phyloP scores from a whole-genome alignment of 306 rosid species.

The Hippophae rhamnoides region DNA sequence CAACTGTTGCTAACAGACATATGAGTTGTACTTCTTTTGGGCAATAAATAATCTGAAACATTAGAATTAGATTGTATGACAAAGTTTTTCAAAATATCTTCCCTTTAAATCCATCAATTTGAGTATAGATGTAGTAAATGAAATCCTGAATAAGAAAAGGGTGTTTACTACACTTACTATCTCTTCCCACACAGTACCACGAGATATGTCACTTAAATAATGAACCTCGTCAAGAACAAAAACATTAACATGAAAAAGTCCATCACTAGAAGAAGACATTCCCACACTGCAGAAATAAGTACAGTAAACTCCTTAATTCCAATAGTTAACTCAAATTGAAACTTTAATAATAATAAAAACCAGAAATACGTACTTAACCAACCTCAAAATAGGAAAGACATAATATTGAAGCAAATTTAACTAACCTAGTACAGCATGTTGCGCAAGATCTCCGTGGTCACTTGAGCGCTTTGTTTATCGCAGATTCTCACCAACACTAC shows the following conservation, averaged over 20 bases:
- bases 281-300: constrained; percentile 65
- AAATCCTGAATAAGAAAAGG: constrained; percentile 8
- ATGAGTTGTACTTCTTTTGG: constrained; percentile 85
- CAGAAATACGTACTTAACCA: neutral
- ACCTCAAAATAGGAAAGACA: neutral
- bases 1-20: constrained; percentile 79
- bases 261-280: constrained; percentile 60
- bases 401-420: neutral
- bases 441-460: constrained; percentile 96
- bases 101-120: neutral
- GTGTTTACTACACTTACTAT: constrained; percentile 46
- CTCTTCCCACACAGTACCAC: constrained; percentile 98
- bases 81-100: neutral
- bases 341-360: neutral
- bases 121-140: constrained; percentile 18
- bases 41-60: constrained; percentile 70
- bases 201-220: constrained; percentile 90
- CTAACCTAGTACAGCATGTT: constrained; percentile 59
- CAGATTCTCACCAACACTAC: constrained; percentile 86
- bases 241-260: constrained; percentile 79
- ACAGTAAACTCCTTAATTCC: constrained; percentile 2
- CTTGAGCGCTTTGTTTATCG: constrained; percentile 76
- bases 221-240: constrained; percentile 97
- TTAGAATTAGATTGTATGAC: neutral
- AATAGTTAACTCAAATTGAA: constrained; percentile 7